Evolutionary conservation across 2,329 filamentous ascomycete genomes (phyloP).

Genomic region (Leptographium wingfieldii): DNA sequence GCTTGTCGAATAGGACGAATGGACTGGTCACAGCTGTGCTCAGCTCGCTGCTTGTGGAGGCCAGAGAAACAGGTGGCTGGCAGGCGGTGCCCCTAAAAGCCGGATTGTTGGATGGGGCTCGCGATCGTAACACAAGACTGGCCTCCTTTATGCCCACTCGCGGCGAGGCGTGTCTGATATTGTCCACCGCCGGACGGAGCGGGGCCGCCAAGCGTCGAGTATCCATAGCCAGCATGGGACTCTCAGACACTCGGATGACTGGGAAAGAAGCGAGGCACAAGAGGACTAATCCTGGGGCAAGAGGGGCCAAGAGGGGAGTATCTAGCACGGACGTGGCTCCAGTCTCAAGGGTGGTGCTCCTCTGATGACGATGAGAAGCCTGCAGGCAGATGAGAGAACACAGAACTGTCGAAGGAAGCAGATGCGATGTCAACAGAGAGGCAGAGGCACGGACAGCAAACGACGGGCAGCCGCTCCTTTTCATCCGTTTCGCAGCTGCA

Average conservation of each 20-base stretch:
- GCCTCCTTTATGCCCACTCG: slow-evolving; percentile 1
- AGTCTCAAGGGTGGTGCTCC: neutral
- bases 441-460: neutral
- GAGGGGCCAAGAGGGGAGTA: neutral
- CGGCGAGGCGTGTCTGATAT: neutral
- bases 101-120: neutral
- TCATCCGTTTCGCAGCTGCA: neutral
- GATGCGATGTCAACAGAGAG: neutral
- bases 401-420: neutral
- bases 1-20: neutral
- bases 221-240: slow-evolving; percentile 6
- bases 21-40: neutral
- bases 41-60: neutral
- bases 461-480: slow-evolving; percentile 1
- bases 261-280: neutral
- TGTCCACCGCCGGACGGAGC: slow-evolving; percentile 4
- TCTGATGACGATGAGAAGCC: neutral
- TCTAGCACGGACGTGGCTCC: neutral
- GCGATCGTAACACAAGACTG: slow-evolving; percentile 1
- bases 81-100: neutral
- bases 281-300: too few relatives aligned
- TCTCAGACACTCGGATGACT: neutral
- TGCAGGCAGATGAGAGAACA: neutral
- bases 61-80: neutral
- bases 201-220: slow-evolving; percentile 3